Evolutionary conservation across 2,329 filamentous ascomycete species (phyloP), one percentile per base, ranked within the genome.

Genomic region (Knoxdaviesia proteae): DNA sequence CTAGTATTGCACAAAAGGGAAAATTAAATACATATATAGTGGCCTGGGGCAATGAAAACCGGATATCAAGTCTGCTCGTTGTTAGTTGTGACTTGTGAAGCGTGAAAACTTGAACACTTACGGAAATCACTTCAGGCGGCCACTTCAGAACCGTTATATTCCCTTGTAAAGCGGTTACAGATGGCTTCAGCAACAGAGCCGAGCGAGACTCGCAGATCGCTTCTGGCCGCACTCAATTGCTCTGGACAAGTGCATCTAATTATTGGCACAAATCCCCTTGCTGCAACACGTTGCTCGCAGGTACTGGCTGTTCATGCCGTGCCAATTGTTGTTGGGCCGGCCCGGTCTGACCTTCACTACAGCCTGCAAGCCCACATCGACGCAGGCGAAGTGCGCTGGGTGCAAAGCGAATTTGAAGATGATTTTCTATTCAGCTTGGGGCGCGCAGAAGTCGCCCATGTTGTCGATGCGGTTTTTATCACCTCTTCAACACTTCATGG

Each of bases 401-500:
- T 77, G 32, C 64, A 69, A 50, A 71, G 74, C 45, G 55, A 62
- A 0, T 93, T 94, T 51, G 57, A 71, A 41, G 78, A 88, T 35
- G 60, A 63, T 0, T 80, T 94, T 55, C 58, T 94, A 42, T 76
- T 75, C 36, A 74, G 66, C 1, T 62, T 94, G 3, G 90, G 90
- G n/a, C 71, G 90, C 42, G 68, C 74, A 36, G 84, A 92, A 45
- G 77, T 94, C 7, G 77, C 73, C 47, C 55, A 62, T 43, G 74
- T 92, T 5, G 88, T 94, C 10, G 90, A 98, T 58, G 81, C 82
- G 44, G 90, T 98, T 36, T 96, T 96, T 58, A 77, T 96, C 35
- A 94, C 20, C 5, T 20, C 20, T 20, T 20, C 20, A 20, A 20
- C 20, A 20, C 20, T 20, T 20, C 20, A 20, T 20, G 20, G 20